Evolutionary conservation across 2,329 filamentous ascomycete species (phyloP).

Genomic region (Microdochium bolleyi): DNA sequence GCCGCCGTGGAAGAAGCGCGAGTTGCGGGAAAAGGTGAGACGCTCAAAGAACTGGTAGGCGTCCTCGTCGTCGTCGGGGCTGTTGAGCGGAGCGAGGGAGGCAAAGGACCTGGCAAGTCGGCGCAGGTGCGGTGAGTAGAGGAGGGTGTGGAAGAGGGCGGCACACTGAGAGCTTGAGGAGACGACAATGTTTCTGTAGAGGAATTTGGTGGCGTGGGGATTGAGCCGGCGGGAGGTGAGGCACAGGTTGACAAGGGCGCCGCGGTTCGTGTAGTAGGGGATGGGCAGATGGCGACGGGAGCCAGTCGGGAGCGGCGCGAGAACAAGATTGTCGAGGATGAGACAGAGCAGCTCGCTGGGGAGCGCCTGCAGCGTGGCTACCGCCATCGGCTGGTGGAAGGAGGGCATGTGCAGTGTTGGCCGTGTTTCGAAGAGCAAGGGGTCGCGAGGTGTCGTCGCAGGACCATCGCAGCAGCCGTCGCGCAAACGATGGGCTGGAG

Average conservation of each 20-base stretch:
- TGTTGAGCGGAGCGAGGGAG: background rate
- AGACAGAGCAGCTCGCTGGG: conserved; percentile 1
- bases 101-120: background rate
- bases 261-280: conserved; percentile 3
- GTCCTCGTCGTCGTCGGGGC: background rate
- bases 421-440: background rate
- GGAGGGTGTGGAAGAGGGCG: background rate
- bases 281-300: background rate
- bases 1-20: background rate
- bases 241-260: conserved; percentile 1
- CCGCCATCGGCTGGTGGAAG: background rate
- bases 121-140: background rate
- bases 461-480: background rate
- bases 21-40: background rate
- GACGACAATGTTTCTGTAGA: background rate
- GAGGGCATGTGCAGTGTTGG: background rate
- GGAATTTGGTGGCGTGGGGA: background rate
- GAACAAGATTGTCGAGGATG: conserved; percentile 1
- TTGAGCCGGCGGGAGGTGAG: background rate
- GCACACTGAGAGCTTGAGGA: background rate
- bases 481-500: background rate
- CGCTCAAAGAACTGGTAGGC: background rate
- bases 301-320: background rate
- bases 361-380: conserved; percentile 1
- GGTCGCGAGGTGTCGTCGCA: background rate